Evolutionary conservation across 495 filamentous ascomycete genomes (phyloP).

Genomic region (Talaromyces nanjingensis): DNA sequence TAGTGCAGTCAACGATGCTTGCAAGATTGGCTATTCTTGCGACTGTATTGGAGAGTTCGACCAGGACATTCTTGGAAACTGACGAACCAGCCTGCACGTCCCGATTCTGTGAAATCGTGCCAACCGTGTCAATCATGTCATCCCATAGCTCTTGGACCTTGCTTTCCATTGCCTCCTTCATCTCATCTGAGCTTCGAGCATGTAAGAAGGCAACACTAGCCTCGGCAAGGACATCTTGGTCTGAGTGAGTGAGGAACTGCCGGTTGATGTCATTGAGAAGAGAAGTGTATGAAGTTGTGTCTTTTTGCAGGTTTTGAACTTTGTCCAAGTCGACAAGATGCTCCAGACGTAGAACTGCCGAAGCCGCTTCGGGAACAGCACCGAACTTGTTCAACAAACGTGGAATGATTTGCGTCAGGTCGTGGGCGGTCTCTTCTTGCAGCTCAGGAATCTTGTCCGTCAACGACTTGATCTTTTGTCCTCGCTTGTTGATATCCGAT

Average conservation of each 20-base stretch:
- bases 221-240: conserved; percentile 77
- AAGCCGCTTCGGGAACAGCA: conserved; percentile 75
- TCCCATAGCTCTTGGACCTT: conserved; percentile 84
- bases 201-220: conserved; percentile 77
- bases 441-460: conserved; percentile 55
- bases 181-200: conserved; percentile 75
- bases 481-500: conserved; percentile 47
- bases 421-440: conserved; percentile 66
- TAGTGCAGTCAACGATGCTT: conserved; percentile 68
- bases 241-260: conserved; percentile 86
- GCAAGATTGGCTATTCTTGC: conserved; percentile 76
- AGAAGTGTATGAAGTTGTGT: conserved; percentile 70
- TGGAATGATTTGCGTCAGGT: conserved; percentile 72
- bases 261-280: conserved; percentile 88
- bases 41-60: conserved; percentile 70
- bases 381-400: conserved; percentile 81
- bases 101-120: conserved; percentile 56
- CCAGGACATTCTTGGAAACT: conserved; percentile 53
- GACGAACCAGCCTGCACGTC: conserved; percentile 58
- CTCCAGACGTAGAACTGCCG: conserved; percentile 79
- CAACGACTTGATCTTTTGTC: conserved; percentile 55
- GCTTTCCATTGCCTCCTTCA: conserved; percentile 73
- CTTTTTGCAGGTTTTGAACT: conserved; percentile 83
- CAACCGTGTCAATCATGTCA: conserved; percentile 62
- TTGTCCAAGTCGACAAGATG: conserved; percentile 80